Evolutionary conservation across 108 stramenopile species (phyloP).

Genomic region (Cyclostephanos invisitatus): DNA sequence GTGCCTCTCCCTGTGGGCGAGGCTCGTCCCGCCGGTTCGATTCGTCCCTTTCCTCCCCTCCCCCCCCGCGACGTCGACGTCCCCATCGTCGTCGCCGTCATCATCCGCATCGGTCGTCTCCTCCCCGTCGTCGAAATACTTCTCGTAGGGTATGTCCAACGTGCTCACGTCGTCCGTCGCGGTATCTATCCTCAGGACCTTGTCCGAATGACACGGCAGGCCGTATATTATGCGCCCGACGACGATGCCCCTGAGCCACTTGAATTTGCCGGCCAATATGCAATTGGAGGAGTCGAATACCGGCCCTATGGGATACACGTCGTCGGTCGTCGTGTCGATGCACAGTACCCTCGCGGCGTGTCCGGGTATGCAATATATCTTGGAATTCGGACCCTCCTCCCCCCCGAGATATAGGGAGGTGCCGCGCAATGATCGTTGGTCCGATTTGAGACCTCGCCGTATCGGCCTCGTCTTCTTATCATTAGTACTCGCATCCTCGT

Average conservation of each 20-base stretch:
- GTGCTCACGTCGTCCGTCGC: conserved; percentile 58
- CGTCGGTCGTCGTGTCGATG: conserved; percentile 64
- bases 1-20: conserved; percentile 47
- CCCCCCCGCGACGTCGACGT: background rate
- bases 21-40: background rate
- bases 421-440: conserved; percentile 31
- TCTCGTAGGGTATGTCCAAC: conserved; percentile 71
- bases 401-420: conserved; percentile 73
- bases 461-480: background rate
- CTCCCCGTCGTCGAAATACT: conserved; percentile 41
- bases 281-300: conserved; percentile 39
- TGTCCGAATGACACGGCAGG: conserved; percentile 81
- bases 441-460: conserved; percentile 25
- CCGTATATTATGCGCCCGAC: conserved; percentile 74
- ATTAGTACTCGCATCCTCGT: conserved; percentile 13
- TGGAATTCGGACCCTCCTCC: conserved; percentile 66
- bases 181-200: conserved; percentile 72
- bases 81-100: too few species aligned
- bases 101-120: conserved; percentile 1
- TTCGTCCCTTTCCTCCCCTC: background rate
- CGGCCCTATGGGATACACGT: conserved; percentile 70
- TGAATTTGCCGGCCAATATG: conserved; percentile 63
- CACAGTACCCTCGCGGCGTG: conserved; percentile 64
- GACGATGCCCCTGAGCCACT: conserved; percentile 87
- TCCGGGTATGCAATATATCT: conserved; percentile 88